Evolutionary conservation across 257 asterid genomes (phyloP).

Genomic region (Linaria vulgaris): DNA sequence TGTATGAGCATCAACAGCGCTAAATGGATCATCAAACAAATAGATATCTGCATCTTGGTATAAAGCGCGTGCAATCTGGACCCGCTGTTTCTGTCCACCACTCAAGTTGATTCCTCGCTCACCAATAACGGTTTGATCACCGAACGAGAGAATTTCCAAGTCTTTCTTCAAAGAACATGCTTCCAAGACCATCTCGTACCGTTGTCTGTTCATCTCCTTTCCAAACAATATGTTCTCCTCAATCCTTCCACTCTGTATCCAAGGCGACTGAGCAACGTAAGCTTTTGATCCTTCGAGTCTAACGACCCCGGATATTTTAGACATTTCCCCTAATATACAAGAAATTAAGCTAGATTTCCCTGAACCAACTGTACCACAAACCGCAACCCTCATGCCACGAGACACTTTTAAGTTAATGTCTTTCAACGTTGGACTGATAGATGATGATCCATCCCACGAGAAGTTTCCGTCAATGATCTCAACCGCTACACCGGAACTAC

Average conservation of each 20-base stretch:
- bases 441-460: constrained; percentile 72
- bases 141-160: constrained; percentile 78
- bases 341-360: constrained; percentile 92
- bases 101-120: constrained; percentile 97
- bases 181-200: constrained; percentile 69
- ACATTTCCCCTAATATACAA: constrained; percentile 86
- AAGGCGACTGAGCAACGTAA: constrained; percentile 91
- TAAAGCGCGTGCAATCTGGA: constrained; percentile 96
- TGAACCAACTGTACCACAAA: constrained; percentile 98
- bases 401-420: constrained; percentile 52
- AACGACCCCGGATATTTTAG: constrained; percentile 68
- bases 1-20: constrained; percentile 97
- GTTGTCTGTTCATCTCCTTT: constrained; percentile 47
- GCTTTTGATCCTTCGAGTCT: constrained; percentile 68
- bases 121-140: constrained; percentile 92
- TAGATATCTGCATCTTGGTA: constrained; percentile 85
- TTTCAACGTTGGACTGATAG: constrained; percentile 46
- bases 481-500: constrained; percentile 35
- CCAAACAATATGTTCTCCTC: constrained; percentile 87
- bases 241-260: constrained; percentile 96
- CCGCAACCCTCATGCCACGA: constrained; percentile 72
- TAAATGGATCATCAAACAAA: constrained; percentile 92
- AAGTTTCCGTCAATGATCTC: constrained; percentile 44
- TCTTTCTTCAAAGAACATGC: constrained; percentile 77
- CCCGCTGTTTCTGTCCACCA: constrained; percentile 94